These are phyloP conservation scores for Cantharellus cinnabarinus DNA, from an alignment of 768 basidiomycete genomes.

Conservation along the genomic window DNA sequence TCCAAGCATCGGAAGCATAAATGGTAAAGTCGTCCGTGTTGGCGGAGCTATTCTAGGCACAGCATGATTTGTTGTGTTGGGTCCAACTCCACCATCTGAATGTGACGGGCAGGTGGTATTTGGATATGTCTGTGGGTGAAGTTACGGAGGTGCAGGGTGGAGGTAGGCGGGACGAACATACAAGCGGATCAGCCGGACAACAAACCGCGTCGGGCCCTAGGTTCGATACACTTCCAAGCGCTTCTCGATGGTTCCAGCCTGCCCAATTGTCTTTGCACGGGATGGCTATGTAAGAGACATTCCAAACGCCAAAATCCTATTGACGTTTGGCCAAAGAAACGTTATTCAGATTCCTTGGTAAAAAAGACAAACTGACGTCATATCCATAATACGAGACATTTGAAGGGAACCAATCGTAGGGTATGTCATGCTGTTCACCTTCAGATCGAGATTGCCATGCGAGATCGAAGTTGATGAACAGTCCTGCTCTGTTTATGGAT, in stretches of 20 bases:
- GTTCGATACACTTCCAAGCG: constrained; percentile 44
- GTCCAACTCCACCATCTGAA: background rate
- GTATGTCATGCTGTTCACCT: constrained; percentile 25
- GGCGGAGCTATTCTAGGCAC: background rate
- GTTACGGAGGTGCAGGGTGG: background rate
- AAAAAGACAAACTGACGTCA: background rate
- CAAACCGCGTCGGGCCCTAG: constrained; percentile 33
- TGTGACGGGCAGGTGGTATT: background rate
- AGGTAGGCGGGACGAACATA: constrained; percentile 10
- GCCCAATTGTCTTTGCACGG: constrained; percentile 41
- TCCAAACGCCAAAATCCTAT: constrained; percentile 78
- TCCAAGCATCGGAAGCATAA: no score
- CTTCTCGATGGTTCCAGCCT: constrained; percentile 35
- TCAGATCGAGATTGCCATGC: constrained; percentile 39
- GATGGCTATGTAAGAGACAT: constrained; percentile 47
- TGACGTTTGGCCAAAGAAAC: constrained; percentile 11
- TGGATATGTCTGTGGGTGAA: background rate
- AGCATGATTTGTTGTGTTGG: background rate
- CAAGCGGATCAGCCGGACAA: constrained; percentile 51
- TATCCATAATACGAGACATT: constrained; percentile 41
- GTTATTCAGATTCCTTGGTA: background rate
- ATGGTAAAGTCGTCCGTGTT: no score
- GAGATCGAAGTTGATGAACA: constrained; percentile 64
- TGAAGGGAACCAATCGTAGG: constrained; percentile 55
- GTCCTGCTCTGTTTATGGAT: constrained; percentile 31